Evolutionary conservation across 768 basidiomycete species (phyloP), one percentile per base, ranked within the genome.

Genomic region (Leccinum longicurvipes): DNA sequence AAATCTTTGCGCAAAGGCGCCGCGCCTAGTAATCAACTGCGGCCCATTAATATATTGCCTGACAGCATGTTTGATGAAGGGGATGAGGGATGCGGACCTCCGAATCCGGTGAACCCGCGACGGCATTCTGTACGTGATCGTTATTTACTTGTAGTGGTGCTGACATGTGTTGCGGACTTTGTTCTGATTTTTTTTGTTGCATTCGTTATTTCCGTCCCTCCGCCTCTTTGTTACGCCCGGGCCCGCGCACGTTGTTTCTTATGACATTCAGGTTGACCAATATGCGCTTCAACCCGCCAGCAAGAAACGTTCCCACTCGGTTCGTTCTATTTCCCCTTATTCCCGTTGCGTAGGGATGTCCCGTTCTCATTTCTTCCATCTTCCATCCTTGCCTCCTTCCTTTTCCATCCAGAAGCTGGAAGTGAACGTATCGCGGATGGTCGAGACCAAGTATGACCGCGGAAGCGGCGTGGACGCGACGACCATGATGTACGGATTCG

Each of bases 361-460:
- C 4, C 28, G 19, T 31, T 3, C 50, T 49, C 28, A 60, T 42
- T 17, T 19, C n/a, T 27, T 17, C 24, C 1, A 23, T 19, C 14
- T 29, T 21, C 9, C 25, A 4, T 28, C 27, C 17, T 7, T 36
- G 25, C n/a, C 44, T 25, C 17, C 24, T 25, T 45, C 24, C 24
- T 21, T 25, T 25, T 48, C 14, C 21, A 3, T 53, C 9, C 23
- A 25, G 19, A 36, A 61, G 62, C 60, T 60, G 3, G 55, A 69
- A 56, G 65, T 69, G 15, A 60, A 21, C 21, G 36, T 67, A 25
- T 58, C 59, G 23, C 60, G 23, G 10, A 65, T 48, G 7, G 53
- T 67, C 21, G 60, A 56, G 21, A 34, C 62, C 15, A 67, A 57
- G 50, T 51, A 51, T 27, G 66, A 64, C 29, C 36, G 34, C 36